phyloP scores from a whole-genome alignment of 108 stramenopile genomes.

The Nitzschia putrida region DNA sequence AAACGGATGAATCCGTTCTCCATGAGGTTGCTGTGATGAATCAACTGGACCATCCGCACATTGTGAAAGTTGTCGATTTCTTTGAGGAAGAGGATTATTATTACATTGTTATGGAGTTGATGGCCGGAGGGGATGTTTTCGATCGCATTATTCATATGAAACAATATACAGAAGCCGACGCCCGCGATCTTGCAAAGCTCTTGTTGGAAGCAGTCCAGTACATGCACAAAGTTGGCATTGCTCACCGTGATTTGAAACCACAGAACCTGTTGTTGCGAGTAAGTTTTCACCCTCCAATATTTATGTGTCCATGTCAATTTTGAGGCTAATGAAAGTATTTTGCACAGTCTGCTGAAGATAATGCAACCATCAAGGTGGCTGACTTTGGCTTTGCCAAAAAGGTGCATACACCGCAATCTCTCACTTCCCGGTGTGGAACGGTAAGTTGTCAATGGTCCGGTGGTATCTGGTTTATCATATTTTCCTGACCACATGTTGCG shows the following conservation, averaged over 20 bases:
- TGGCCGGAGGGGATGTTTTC: slow-evolving; percentile 95
- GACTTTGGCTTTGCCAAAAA: slow-evolving; percentile 95
- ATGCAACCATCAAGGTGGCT: slow-evolving; percentile 84
- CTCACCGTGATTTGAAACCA: slow-evolving; percentile 94
- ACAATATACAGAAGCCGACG: slow-evolving; percentile 92
- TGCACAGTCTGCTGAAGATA: slow-evolving; percentile 48
- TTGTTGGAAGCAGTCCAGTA: slow-evolving; percentile 79
- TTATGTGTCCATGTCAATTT: background rate
- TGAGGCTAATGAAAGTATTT: too few relatives aligned
- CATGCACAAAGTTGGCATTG: slow-evolving; percentile 79
- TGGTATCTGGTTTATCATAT: background rate
- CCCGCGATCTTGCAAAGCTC: slow-evolving; percentile 72
- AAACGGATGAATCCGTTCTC: slow-evolving; percentile 63
- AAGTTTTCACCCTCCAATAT: slow-evolving; percentile 17
- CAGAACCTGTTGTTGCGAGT: slow-evolving; percentile 88
- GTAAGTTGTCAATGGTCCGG: slow-evolving; percentile 1
- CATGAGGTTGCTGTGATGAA: slow-evolving; percentile 78
- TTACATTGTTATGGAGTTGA: slow-evolving; percentile 90
- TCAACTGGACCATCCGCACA: slow-evolving; percentile 64
- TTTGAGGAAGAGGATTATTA: slow-evolving; percentile 83
- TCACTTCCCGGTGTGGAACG: slow-evolving; percentile 86
- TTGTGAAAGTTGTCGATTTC: slow-evolving; percentile 86
- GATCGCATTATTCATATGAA: slow-evolving; percentile 88
- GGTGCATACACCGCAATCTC: slow-evolving; percentile 74
- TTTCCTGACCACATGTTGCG: background rate